A percentile compares a stretch with the other conserved stretches of the same genome.
These are phyloP conservation scores for Blepharisma stoltei DNA, from an alignment of 73 alveolate species.

Conservation along the genomic window DNA sequence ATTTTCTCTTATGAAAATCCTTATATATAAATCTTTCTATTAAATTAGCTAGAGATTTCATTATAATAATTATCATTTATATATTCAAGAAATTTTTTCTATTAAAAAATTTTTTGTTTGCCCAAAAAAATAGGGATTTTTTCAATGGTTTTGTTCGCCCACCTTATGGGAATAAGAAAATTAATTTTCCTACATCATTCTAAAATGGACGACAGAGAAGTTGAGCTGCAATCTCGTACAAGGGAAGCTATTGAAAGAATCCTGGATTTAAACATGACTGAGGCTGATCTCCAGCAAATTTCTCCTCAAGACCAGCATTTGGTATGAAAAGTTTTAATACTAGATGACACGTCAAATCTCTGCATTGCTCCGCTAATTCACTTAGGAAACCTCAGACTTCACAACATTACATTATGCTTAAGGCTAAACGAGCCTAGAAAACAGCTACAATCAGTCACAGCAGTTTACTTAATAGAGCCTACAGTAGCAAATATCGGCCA, in stretches of 20 bases:
- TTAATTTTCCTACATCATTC: too few relatives aligned
- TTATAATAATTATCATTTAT: too few relatives aligned
- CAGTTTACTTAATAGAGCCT: slow-evolving; percentile 14
- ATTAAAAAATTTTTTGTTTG: too few relatives aligned
- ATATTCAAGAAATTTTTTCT: too few relatives aligned
- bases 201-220: slow-evolving; percentile 8
- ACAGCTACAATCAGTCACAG: background rate
- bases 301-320: background rate
- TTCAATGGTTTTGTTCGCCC: too few relatives aligned
- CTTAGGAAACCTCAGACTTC: background rate
- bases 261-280: background rate
- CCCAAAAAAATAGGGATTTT: too few relatives aligned
- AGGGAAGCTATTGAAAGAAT: background rate
- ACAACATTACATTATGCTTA: background rate
- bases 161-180: too few relatives aligned
- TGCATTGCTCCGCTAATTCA: slow-evolving; percentile 17
- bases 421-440: background rate
- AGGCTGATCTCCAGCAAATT: background rate
- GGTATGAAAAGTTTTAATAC: slow-evolving; percentile 19
- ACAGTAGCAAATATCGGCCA: background rate
- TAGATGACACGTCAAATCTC: background rate
- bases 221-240: background rate
- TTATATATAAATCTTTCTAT: too few relatives aligned
- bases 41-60: too few relatives aligned
- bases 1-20: too few relatives aligned